These are phyloP conservation scores for Torrubiella hemipterigena DNA, from an alignment of 2,329 filamentous ascomycete genomes.

Conservation along the genomic window DNA sequence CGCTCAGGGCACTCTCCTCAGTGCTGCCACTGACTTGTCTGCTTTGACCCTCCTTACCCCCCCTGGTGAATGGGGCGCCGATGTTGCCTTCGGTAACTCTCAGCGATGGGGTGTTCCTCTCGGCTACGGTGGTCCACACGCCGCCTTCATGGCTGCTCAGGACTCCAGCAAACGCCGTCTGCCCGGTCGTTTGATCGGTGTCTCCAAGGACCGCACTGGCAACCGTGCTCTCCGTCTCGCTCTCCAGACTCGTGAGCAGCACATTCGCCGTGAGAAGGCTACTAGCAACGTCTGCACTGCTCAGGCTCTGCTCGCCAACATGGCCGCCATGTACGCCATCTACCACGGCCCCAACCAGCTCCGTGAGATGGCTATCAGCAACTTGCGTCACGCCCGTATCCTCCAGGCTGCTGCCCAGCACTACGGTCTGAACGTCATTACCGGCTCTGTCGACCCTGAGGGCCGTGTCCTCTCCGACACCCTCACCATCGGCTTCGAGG, in stretches of 20 bases:
- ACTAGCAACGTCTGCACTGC: conserved; percentile 97
- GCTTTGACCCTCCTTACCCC: conserved; percentile 79
- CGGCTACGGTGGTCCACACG: conserved; percentile 89
- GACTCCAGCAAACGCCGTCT: conserved; percentile 93
- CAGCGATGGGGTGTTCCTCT: conserved; percentile 88
- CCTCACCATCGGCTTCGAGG: conserved; percentile 46
- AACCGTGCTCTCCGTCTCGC: conserved; percentile 71
- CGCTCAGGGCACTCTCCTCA: conserved; percentile 64
- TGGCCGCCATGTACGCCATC: conserved; percentile 88
- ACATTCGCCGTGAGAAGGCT: conserved; percentile 91
- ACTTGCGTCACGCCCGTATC: conserved; percentile 58
- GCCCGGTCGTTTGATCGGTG: conserved; percentile 77
- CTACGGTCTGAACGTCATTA: conserved; percentile 52
- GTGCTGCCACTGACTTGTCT: conserved; percentile 79
- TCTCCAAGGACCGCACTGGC: conserved; percentile 83
- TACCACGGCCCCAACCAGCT: conserved; percentile 84
- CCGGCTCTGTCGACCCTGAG: conserved; percentile 42
- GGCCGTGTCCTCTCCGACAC: conserved; percentile 66
- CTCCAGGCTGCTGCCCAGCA: conserved; percentile 52
- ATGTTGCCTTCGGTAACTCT: conserved; percentile 87
- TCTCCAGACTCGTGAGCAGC: conserved; percentile 80
- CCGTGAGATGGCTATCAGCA: conserved; percentile 69
- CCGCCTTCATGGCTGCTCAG: conserved; percentile 85
- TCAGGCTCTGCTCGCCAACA: conserved; percentile 86
- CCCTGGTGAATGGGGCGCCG: conserved; percentile 87